These are phyloP conservation scores for Apiospora malaysiana DNA, from an alignment of 2,329 filamentous ascomycete genomes.

Conservation along the genomic window DNA sequence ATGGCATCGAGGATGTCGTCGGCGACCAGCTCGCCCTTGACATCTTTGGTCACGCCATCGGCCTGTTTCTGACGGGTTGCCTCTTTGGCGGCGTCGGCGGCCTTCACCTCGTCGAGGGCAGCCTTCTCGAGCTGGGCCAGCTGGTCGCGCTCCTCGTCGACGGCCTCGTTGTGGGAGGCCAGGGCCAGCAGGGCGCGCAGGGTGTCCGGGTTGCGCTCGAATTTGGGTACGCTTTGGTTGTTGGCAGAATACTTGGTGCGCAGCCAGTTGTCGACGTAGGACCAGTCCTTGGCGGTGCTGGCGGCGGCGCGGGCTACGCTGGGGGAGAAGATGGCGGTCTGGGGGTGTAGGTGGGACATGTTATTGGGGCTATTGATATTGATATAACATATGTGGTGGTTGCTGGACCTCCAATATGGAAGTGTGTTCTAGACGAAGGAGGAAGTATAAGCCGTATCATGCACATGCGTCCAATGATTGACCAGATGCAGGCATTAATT, in stretches of 20 bases:
- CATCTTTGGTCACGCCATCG: no score
- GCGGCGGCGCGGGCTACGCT: slow-evolving; percentile 76
- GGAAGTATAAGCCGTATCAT: no score
- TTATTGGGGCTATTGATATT: slow-evolving; percentile 22
- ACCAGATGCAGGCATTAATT: no score
- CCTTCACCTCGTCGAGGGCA: slow-evolving; percentile 59
- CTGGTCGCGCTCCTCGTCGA: slow-evolving; percentile 71
- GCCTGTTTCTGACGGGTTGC: slow-evolving; percentile 26
- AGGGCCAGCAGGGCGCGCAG: slow-evolving; percentile 76
- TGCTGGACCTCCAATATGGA: background rate
- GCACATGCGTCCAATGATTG: background rate
- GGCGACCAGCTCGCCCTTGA: slow-evolving; percentile 33
- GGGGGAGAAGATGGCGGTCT: slow-evolving; percentile 69
- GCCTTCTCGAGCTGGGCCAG: slow-evolving; percentile 64
- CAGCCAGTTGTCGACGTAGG: slow-evolving; percentile 85
- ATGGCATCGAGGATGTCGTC: slow-evolving; percentile 58
- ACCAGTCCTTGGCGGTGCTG: slow-evolving; percentile 89
- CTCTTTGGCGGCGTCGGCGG: slow-evolving; percentile 42
- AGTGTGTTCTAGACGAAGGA: no score
- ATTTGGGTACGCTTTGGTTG: slow-evolving; percentile 67
- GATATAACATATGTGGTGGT: background rate
- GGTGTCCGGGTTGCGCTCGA: slow-evolving; percentile 88
- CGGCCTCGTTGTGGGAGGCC: slow-evolving; percentile 76
- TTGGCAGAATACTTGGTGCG: slow-evolving; percentile 61
- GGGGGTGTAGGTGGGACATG: slow-evolving; percentile 46